Evolutionary conservation across 805 yeast genomes (phyloP), one percentile per base, ranked within the genome.

Genomic region (Suhomyces pyralidae): DNA sequence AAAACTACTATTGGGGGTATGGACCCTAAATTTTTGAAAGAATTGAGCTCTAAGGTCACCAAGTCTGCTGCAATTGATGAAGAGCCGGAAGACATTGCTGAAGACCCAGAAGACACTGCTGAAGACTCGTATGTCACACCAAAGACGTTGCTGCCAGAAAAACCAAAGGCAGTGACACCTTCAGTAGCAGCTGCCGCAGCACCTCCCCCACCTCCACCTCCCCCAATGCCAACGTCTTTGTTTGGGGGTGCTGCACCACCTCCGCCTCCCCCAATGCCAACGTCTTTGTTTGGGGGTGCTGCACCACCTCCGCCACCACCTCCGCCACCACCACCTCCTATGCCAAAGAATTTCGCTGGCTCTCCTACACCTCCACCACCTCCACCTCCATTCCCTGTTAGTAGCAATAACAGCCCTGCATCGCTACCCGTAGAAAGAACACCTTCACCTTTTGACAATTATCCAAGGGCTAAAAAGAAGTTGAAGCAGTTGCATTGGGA

Each of bases 401-500:
- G 32, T 7, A 28, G 25, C n/a, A 30, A 9, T 6, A 19, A 38
- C 4, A 20, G 15, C 19, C 26, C 42, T 15, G 40, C n/a, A 36
- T n/a, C 25, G 19, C 14, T 19, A 24, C 46, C 48, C 5, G 40
- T 46, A 15, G 51, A 47, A 40, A 36, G 52, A 30, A 49, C 52
- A 19, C 61, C 64, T 14, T 53, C 65, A 20, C 67, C 68, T 26
- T 66, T 67, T 40, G 85, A 81, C 40, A 71, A 71, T 48, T 78
- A 79, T 55, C 88, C 88, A 25, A 70, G 82, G 57, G 83, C 85
- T 17, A 77, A 77, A 65, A 77, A 75, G 55, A 84, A 82, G 66
- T 69, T 88, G 70, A 88, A 86, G 62, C 96, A 88, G 61, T 80
- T 88, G 56, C 96, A 88, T 60, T 88, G 94, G 96, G 94, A 88